Evolutionary conservation across 73 alveolate species (phyloP).

Genomic region (Strombidium stylifer): DNA sequence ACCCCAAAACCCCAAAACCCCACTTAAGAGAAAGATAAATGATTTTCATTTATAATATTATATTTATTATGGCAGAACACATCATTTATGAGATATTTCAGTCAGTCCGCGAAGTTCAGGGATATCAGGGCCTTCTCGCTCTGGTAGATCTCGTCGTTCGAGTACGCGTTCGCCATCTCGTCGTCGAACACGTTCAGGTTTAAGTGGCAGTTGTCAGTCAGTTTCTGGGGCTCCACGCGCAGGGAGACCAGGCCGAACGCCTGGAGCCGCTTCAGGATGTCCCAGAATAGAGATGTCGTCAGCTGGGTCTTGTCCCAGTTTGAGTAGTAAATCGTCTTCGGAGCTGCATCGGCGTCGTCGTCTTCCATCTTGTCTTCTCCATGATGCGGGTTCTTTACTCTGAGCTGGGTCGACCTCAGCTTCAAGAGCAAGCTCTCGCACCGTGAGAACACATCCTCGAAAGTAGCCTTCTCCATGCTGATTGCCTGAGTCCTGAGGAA

Average conservation of each 20-base stretch:
- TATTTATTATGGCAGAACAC: too few species aligned
- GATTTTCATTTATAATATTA: too few species aligned
- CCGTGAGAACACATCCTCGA: conserved; percentile 8
- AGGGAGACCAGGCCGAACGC: conserved; percentile 38
- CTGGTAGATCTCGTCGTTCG: background rate
- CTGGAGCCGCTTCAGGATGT: conserved; percentile 46
- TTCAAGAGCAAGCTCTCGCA: conserved; percentile 7
- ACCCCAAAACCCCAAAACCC: too few species aligned
- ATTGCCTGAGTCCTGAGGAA: background rate
- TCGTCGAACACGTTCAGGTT: conserved; percentile 27
- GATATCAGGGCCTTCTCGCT: too few species aligned
- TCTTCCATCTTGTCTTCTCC: conserved; percentile 5
- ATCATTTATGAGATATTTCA: too few species aligned
- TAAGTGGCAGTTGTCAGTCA: background rate
- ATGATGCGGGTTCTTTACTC: background rate
- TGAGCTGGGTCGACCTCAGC: background rate
- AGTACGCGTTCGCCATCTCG: conserved; percentile 16
- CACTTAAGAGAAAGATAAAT: too few species aligned
- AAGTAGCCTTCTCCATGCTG: conserved; percentile 14
- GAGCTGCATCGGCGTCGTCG: too few species aligned
- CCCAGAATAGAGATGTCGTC: conserved; percentile 25
- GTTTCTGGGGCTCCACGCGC: background rate
- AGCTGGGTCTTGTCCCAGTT: background rate
- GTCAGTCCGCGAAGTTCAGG: too few species aligned
- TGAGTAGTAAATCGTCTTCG: background rate